A percentile compares a stretch with the other conserved stretches of the same genome.
phyloP scores from a whole-genome alignment of 1,284 basidiomycete species.

The Microbotryum scabiosae region DNA sequence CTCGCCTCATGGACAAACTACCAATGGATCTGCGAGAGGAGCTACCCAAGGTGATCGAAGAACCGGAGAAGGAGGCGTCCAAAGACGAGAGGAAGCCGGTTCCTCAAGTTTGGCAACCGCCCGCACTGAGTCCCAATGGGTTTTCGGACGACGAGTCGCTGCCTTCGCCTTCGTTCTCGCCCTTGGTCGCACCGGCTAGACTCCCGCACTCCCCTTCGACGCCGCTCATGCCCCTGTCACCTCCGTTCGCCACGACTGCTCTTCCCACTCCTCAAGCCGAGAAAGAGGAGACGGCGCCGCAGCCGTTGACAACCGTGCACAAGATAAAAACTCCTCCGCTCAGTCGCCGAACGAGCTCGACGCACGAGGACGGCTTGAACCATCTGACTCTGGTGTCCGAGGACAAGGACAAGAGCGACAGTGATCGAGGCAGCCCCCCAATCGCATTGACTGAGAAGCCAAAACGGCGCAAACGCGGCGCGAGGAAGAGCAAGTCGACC shows the following conservation, averaged over 20 bases:
- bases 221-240: background rate
- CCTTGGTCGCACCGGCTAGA: too few relatives aligned
- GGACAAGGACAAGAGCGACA: conserved; percentile 11
- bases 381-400: background rate
- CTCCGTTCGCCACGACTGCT: conserved; percentile 5
- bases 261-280: background rate
- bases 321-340: background rate
- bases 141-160: conserved; percentile 24
- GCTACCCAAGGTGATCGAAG: conserved; percentile 18
- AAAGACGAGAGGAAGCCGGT: background rate
- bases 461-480: conserved; percentile 68
- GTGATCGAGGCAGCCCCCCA: conserved; percentile 36
- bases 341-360: background rate
- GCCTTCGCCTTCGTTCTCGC: conserved; percentile 24
- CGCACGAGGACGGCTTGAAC: conserved; percentile 5
- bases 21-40: conserved; percentile 2
- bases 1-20: conserved; percentile 16
- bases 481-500: conserved; percentile 48
- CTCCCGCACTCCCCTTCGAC: conserved; percentile 8
- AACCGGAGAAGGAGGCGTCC: conserved; percentile 2
- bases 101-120: background rate
- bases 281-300: conserved; percentile 1
- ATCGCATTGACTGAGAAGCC: conserved; percentile 42
- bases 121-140: too few relatives aligned
- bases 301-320: conserved; percentile 3